Base-by-base conservation (phyloP, 1,284 basidiomycete species). In the Ustilago xerochloae region DNA sequence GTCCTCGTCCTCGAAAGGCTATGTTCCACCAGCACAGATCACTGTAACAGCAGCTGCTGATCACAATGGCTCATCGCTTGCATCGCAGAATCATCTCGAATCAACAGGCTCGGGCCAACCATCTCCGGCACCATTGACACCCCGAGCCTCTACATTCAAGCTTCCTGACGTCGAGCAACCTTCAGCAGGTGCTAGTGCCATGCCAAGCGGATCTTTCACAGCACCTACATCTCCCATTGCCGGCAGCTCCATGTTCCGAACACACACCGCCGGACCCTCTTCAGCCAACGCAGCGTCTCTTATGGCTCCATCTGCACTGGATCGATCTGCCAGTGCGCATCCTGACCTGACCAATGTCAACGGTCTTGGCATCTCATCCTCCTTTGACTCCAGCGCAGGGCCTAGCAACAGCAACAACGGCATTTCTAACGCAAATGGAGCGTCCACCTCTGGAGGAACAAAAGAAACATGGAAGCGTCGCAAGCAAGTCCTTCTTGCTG, bases 381-480 rank as follows among this genome's bases (percentile, higher is more conserved):
- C 50, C n/a, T n/a, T n/a, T 1, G 56, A 58, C 7, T 13, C 48
- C 28, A 29, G n/a, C n/a, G 38, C 45, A 9, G 63, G 46, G 15
- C 30, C 48, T 46, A 54, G 26, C 32, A 28, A 12, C 29, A 30
- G 6, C 16, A 41, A 13, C 47, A 52, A 55, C 16, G 48, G 33
- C n/a, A 2, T 28, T 13, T 20, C 24, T 51, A 50, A 29, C 18
- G 12, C 41, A 13, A 36, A 35, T 33, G 50, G 29, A 20, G 47
- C 33, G 22, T 48, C 51, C 33, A 35, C 51, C 12, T 52, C 58
- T 6, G 66, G 59, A 32, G 64, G 72, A 3, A 79, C 74, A 3
- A 79, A 75, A 46, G 71, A 79, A 28, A 64, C 74, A 16, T 79
- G 77, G 77, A 75, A 77, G 33, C 69, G 73, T 8, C 63, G 77